These are phyloP conservation scores for Cystoisospora suis DNA, from an alignment of 169 alveolate genomes.

Conservation along the genomic window DNA sequence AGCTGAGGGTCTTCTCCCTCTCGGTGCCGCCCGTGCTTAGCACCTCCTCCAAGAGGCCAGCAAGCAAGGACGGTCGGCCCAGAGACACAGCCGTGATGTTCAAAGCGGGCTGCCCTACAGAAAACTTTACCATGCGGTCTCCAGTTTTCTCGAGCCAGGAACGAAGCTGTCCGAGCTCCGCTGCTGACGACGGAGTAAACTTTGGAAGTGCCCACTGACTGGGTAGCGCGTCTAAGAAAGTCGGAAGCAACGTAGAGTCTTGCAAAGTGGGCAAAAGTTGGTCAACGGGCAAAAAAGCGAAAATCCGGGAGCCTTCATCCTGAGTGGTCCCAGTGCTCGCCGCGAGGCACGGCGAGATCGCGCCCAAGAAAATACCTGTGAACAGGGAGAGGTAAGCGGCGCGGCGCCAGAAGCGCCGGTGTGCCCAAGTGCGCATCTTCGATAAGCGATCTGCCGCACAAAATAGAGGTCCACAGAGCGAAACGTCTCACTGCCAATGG, in stretches of 20 bases:
- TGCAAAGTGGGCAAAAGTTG: not conserved
- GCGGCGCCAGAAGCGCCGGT: no score
- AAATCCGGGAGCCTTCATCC: not conserved
- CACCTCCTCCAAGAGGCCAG: not conserved
- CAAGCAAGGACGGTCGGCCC: not conserved
- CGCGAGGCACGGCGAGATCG: no score
- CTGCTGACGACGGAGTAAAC: not conserved
- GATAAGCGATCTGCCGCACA: no score
- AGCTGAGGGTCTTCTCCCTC: not conserved
- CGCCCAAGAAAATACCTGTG: no score
- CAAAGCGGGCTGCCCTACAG: no score
- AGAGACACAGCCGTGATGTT: not conserved
- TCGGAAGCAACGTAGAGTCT: not conserved
- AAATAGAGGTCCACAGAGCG: no score
- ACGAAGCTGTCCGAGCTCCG: conserved; percentile 10
- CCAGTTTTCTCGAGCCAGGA: not conserved
- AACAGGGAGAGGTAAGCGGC: no score
- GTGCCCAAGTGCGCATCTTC: no score
- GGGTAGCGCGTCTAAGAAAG: conserved; percentile 9
- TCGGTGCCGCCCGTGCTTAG: not conserved
- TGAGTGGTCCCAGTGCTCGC: no score
- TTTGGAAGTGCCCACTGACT: conserved; percentile 18
- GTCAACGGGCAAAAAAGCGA: not conserved
- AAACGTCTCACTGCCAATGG: no score
- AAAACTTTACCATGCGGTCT: not conserved